Conservation (phyloP, 306 rosid species). For the Glycine soja region DNA sequence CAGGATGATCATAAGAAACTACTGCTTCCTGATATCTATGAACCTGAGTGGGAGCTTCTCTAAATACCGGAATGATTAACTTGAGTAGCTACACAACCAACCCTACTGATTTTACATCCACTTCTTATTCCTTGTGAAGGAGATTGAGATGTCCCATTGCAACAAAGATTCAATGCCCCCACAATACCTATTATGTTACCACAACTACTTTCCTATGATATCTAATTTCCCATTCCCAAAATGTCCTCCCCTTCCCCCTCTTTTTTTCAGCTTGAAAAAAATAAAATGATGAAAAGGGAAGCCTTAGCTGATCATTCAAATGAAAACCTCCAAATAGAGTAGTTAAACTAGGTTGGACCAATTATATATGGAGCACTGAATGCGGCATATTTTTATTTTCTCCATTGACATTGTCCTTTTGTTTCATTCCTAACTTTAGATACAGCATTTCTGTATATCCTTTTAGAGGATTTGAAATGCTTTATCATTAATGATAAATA, state of each 20-base stretch:
- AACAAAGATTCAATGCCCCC: conserved; percentile 24
- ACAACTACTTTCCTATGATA: not conserved
- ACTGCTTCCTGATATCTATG: conserved; percentile 48
- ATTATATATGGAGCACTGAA: not conserved
- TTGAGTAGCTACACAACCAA: conserved; percentile 30
- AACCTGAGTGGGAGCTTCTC: conserved; percentile 90
- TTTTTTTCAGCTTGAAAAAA: not conserved
- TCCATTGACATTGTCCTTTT: conserved; percentile 2
- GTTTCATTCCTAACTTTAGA: conserved; percentile 21
- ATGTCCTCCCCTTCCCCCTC: not conserved
- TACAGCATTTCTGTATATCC: conserved; percentile 1
- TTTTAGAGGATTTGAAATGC: conserved; percentile 24
- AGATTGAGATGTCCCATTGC: conserved; percentile 40
- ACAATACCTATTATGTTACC: not conserved
- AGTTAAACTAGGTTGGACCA: not conserved
- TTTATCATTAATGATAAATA: conserved; percentile 14
- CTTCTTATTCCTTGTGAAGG: conserved; percentile 26
- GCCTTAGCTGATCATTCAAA: conserved; percentile 14
- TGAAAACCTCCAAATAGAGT: conserved; percentile 35
- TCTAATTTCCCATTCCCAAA: not conserved
- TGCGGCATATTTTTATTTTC: conserved; percentile 9
- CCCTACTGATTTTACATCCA: conserved; percentile 19
- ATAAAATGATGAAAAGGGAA: not conserved
- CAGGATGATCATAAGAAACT: conserved; percentile 40
- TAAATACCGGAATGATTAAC: conserved; percentile 34